Base-by-base conservation (phyloP, 768 basidiomycete genomes). In the Tylopilus vinaceipallidus region DNA sequence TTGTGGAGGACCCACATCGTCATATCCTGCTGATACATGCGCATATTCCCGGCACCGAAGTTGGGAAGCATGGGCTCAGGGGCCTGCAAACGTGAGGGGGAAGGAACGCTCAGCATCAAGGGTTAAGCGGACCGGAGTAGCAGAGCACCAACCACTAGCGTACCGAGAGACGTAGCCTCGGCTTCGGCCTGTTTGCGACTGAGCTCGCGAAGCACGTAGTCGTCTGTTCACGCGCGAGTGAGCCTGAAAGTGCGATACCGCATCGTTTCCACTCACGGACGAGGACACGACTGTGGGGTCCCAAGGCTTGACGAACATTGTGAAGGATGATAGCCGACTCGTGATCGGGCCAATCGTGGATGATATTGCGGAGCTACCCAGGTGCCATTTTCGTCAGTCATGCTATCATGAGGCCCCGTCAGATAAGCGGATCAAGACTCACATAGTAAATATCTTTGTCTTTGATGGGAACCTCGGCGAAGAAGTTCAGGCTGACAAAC, bases 281-380 rank as follows among this genome's bases (percentile, higher is more conserved):
- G 30, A 71, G 61, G 16, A 72, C 34, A 2, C 64, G 67, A 23
- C 63, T 65, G 29, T 62, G 42, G 6, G 66, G 61, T 23, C 53
- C 59, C 52, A 72, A 54, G 8, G 63, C 68, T 49, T 57, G 44
- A 22, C 66, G 58, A 41, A 72, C 32, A 47, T 69, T 68, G 19
- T 45, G 47, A 17, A 71, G 53, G 33, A 71, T 69, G 5, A 57
- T 45, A 1, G 47, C 32, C 12, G 61, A 53, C n/a, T 62, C 55
- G 2, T 56, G 47, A 47, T 71, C 71, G 9, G 66, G 57, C 70
- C 68, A 72, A 47, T 71, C 58, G 36, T 70, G 70, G 23, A 63
- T 58, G 34, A 65, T 59, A 26, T 57, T 58, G 26, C 59, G 59
- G 19, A 59, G 58, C 58, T 61, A 38, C 8, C 17, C 19, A 24